These are phyloP conservation scores for Xylaria sp. DNA, from an alignment of 2,329 filamentous ascomycete species.

Conservation along the genomic window DNA sequence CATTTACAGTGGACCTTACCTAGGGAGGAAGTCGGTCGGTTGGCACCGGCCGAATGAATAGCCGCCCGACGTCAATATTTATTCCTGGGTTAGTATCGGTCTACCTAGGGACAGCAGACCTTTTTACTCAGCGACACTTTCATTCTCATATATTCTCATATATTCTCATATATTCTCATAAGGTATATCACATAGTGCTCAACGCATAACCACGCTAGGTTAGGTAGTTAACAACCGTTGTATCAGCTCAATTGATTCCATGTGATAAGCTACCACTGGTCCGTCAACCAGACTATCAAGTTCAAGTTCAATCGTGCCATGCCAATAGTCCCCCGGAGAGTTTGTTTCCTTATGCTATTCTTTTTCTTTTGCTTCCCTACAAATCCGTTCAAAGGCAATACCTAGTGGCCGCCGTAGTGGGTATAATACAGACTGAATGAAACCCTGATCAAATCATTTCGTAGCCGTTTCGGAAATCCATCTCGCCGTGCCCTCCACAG, in stretches of 20 bases:
- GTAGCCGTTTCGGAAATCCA: neutral
- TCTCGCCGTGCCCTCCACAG: neutral
- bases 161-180: no score
- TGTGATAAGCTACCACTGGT: conserved; percentile 7
- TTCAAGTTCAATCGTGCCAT: neutral
- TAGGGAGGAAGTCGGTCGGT: conserved; percentile 10
- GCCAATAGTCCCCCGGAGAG: neutral
- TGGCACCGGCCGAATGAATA: conserved; percentile 34
- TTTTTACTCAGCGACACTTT: neutral
- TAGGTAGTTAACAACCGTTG: neutral
- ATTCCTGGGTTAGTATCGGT: no score
- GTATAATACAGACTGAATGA: conserved; percentile 29
- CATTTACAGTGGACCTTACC: neutral
- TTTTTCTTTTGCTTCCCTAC: neutral
- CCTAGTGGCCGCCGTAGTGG: neutral
- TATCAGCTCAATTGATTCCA: conserved; percentile 14
- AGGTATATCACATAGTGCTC: neutral
- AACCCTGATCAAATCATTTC: conserved; percentile 19
- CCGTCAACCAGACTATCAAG: neutral
- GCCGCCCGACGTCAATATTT: no score
- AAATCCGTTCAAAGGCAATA: neutral
- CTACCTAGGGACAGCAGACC: neutral
- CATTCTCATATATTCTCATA: neutral
- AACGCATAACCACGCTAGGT: neutral
- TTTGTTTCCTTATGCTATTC: neutral